Base-by-base conservation (phyloP, 2,329 filamentous ascomycete genomes). In the Intubia oerlemansii region DNA sequence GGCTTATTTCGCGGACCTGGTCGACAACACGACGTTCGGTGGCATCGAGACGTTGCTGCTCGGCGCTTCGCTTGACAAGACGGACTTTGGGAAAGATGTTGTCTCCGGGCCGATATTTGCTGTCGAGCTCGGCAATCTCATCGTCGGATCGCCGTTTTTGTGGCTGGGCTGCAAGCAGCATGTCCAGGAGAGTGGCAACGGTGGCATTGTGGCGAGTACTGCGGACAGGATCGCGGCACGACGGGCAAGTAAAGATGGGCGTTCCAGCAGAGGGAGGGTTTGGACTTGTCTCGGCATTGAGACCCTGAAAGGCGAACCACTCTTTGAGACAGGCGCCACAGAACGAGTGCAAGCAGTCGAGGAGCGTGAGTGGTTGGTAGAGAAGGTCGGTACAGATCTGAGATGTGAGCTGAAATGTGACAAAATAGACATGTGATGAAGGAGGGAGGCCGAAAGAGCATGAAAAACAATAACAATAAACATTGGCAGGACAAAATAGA, bases 361-460 rank as follows among this genome's bases (percentile, higher is more conserved):
- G 77, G 28, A 91, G 69, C 17, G 82, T 91, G 38, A 91, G 63
- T 19, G 84, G 82, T 49, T 90, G 79, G 53, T 81, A 90, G 37
- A 92, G 70, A 38, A 92, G 66, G 50, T 95, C 88, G 41, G 85
- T 91, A 59, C 88, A 98, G 44, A 98, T 98, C 84, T 93, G 41
- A 21, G 9, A 34, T 22, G 29, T 27, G 17, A 34, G 32, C 15
- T 6, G 10, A n/a, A n/a, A n/a, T n/a, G n/a, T n/a, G n/a, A n/a
- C n/a, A n/a, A n/a, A n/a, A n/a, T n/a, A n/a, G n/a, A n/a, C n/a
- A n/a, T 7, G 10, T 21, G 18, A 28, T 23, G 29, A 17, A 18
- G 24, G 17, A 25, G 24, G 24, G 29, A 28, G 29, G 10, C 10
- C 18, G 17, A n/a, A n/a, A n/a, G n/a, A n/a, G n/a, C n/a, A n/a